These are phyloP conservation scores for Cucurbita argyrosperma DNA, from an alignment of 306 rosid genomes.

Conservation along the genomic window DNA sequence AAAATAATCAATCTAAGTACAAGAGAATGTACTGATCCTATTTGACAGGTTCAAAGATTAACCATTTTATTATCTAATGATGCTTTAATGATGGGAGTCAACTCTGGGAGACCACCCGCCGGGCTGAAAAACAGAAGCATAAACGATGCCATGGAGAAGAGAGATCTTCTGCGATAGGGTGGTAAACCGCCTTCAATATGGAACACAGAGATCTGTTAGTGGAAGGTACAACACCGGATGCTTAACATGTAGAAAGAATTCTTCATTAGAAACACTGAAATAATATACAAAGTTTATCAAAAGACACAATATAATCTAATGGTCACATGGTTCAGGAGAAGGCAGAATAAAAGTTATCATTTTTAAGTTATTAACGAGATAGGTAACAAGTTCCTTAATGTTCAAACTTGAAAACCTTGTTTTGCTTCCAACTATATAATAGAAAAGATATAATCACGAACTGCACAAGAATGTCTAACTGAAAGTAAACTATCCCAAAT, in stretches of 20 bases:
- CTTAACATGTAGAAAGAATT: neutral
- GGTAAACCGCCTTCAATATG: slow-evolving; percentile 54
- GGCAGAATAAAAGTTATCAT: neutral
- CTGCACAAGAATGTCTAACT: neutral
- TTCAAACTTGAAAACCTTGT: neutral
- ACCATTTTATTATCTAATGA: slow-evolving; percentile 37
- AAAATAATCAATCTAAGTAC: neutral
- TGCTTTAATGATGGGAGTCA: slow-evolving; percentile 57
- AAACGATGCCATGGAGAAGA: slow-evolving; percentile 66
- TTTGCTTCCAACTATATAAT: too few species aligned
- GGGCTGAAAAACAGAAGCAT: slow-evolving; percentile 75
- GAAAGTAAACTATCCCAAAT: neutral
- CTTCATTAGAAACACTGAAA: neutral
- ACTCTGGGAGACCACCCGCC: slow-evolving; percentile 46
- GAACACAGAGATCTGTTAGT: slow-evolving; percentile 9
- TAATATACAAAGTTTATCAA: neutral
- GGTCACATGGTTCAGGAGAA: neutral
- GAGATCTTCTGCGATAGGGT: slow-evolving; percentile 75
- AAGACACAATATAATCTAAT: neutral
- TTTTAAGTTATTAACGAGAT: neutral
- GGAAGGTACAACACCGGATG: neutral
- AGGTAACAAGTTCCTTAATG: neutral
- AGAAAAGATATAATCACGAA: too few species aligned
- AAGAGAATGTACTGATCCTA: slow-evolving; percentile 8
- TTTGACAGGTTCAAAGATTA: slow-evolving; percentile 13